phyloP scores from a whole-genome alignment of 331 rosid species.

The Quercus tomentella region DNA sequence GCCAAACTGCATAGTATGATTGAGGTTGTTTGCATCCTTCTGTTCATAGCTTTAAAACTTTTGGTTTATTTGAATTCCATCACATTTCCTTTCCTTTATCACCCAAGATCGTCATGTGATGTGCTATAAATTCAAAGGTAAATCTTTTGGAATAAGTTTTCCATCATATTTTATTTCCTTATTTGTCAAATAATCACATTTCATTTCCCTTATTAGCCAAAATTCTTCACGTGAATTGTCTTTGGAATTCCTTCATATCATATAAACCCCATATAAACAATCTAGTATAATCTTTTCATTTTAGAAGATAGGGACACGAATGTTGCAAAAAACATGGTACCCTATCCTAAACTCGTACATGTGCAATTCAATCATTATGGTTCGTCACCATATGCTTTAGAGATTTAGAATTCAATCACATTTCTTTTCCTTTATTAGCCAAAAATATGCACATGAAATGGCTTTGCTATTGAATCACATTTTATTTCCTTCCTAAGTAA shows the following conservation, averaged over 20 bases:
- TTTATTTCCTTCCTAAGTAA: neutral
- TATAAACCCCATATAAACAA: too few species aligned
- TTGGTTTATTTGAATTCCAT: neutral
- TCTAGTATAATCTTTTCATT: too few species aligned
- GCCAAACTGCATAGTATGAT: too few species aligned
- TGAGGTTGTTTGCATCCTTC: too few species aligned
- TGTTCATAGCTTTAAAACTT: too few species aligned
- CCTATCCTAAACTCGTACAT: too few species aligned
- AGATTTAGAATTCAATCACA: neutral
- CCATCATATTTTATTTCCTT: neutral
- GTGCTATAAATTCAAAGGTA: too few species aligned
- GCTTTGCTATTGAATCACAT: neutral
- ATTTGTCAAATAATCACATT: neutral
- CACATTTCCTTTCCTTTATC: neutral
- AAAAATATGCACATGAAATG: neutral
- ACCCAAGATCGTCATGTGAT: neutral
- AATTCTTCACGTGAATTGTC: neutral
- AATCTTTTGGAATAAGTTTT: neutral
- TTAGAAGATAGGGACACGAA: too few species aligned
- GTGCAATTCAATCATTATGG: too few species aligned
- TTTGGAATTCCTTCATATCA: too few species aligned
- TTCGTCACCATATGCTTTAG: neutral
- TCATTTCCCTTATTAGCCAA: neutral
- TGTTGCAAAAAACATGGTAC: too few species aligned
- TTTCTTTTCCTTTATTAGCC: neutral